Evolutionary conservation across 1,284 basidiomycete species (phyloP).

Genomic region (Cystobasidium sp.): DNA sequence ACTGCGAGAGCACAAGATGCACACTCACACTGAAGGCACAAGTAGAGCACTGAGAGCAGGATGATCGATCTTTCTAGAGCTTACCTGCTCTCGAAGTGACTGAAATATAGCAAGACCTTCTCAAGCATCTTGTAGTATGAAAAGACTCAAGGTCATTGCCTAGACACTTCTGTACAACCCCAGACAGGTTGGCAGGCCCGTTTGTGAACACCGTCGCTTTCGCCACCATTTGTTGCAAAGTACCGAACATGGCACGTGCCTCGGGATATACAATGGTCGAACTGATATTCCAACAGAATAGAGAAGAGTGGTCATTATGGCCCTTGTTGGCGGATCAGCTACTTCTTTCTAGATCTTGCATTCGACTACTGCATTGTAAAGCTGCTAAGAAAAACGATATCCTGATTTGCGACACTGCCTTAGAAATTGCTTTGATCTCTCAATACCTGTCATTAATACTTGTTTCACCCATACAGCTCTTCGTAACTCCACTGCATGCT

Average conservation of each 20-base stretch:
- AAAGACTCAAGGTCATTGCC: background rate
- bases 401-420: background rate
- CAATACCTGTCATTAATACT: background rate
- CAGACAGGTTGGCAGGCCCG: background rate
- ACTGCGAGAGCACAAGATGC: too few relatives aligned
- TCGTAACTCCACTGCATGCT: background rate
- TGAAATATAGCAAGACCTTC: background rate
- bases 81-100: background rate
- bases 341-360: background rate
- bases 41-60: background rate
- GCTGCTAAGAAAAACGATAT: background rate
- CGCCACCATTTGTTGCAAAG: conserved; percentile 3
- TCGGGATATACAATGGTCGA: background rate
- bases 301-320: background rate
- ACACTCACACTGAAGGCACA: too few relatives aligned
- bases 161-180: background rate
- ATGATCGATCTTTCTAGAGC: conserved; percentile 2
- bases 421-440: too few relatives aligned
- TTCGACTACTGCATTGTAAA: background rate
- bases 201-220: background rate
- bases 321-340: background rate
- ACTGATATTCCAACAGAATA: background rate
- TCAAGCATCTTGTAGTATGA: background rate
- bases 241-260: background rate
- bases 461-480: background rate